phyloP scores from a whole-genome alignment of 768 basidiomycete species.

The Suillus decipiens region DNA sequence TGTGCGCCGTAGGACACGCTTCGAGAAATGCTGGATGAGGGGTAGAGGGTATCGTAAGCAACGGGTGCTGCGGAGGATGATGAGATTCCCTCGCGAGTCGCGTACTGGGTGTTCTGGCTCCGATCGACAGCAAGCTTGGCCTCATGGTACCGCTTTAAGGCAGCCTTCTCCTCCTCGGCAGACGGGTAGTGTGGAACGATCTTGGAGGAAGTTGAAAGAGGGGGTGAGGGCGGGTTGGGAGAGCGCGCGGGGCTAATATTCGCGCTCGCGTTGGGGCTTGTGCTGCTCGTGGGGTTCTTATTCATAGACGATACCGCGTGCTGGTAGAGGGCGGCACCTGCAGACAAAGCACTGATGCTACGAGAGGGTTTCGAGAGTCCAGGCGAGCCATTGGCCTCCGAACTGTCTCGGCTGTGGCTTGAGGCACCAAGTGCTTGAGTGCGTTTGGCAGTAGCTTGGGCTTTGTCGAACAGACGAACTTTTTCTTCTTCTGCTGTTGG shows the following conservation, averaged over 20 bases:
- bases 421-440: constrained; percentile 48
- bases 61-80: constrained; percentile 45
- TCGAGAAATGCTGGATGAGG: constrained; percentile 35
- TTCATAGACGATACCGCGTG: constrained; percentile 46
- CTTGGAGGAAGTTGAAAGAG: constrained; percentile 25
- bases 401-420: constrained; percentile 30
- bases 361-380: constrained; percentile 20
- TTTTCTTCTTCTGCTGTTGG: constrained; percentile 79
- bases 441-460: constrained; percentile 63
- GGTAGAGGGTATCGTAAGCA: constrained; percentile 65
- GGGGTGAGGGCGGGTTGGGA: constrained; percentile 30
- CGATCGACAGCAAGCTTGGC: constrained; percentile 72
- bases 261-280: constrained; percentile 24
- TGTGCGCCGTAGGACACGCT: constrained; percentile 23
- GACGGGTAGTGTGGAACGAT: constrained; percentile 52
- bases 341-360: constrained; percentile 29
- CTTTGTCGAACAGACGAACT: constrained; percentile 63
- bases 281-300: constrained; percentile 15
- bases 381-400: constrained; percentile 25
- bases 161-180: constrained; percentile 77
- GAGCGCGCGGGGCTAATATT: constrained; percentile 34
- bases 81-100: constrained; percentile 23
- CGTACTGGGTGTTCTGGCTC: constrained; percentile 44
- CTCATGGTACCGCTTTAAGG: constrained; percentile 64
- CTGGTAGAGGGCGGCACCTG: constrained; percentile 46